phyloP scores from a whole-genome alignment of 345 rosid species.

The Populus euphratica region DNA sequence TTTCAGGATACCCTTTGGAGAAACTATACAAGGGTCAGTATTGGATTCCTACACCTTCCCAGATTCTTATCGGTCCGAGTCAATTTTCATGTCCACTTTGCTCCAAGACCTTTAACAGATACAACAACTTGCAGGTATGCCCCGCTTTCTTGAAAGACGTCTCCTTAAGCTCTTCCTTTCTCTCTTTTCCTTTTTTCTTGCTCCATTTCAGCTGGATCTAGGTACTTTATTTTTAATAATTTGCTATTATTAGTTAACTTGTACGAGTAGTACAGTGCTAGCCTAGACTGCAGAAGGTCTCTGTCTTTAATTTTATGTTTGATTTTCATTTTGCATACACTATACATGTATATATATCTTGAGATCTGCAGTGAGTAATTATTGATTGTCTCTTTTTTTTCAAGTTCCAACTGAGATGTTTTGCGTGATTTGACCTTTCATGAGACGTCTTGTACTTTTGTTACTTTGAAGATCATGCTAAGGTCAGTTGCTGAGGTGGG shows the following conservation, averaged over 20 bases:
- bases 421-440: neutral
- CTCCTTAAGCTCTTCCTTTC: neutral
- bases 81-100: slow-evolving; percentile 59
- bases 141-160: neutral
- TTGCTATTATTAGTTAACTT: neutral
- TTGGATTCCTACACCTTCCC: slow-evolving; percentile 64
- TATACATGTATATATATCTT: neutral
- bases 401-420: neutral
- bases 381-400: neutral
- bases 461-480: neutral
- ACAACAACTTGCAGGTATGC: slow-evolving; percentile 58
- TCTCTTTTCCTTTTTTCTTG: neutral
- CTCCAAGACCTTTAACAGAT: slow-evolving; percentile 54
- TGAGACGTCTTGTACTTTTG: neutral
- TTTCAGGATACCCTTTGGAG: slow-evolving; percentile 19
- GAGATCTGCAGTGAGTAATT: neutral
- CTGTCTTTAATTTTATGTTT: neutral
- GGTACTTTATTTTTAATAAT: neutral
- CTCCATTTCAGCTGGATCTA: neutral
- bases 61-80: slow-evolving; percentile 60
- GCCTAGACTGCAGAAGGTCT: neutral
- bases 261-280: neutral
- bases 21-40: slow-evolving; percentile 36
- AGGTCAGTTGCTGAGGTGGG: neutral
- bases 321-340: neutral